A percentile compares a stretch with the other conserved stretches of the same genome.
These are phyloP conservation scores for Melampsora abietis-canadensis DNA, from an alignment of 1,284 basidiomycete species.

Conservation along the genomic window DNA sequence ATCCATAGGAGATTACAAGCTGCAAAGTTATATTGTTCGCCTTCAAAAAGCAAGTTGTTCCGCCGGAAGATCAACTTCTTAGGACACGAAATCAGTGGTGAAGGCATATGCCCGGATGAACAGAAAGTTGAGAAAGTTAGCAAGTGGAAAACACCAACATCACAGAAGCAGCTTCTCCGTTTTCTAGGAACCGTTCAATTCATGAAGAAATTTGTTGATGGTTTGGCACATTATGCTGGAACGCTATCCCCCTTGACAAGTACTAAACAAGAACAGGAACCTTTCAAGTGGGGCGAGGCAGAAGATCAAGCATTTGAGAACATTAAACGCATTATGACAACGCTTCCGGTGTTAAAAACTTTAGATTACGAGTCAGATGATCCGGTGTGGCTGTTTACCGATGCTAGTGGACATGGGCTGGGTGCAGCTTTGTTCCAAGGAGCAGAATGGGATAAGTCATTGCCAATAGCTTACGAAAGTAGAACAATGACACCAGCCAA, in stretches of 20 bases:
- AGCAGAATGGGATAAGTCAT: background rate
- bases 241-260: constrained; percentile 54
- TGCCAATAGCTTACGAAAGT: background rate
- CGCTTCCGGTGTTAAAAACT: background rate
- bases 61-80: constrained; percentile 51
- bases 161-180: constrained; percentile 50
- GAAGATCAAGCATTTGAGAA: constrained; percentile 5
- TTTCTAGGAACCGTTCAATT: constrained; percentile 57
- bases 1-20: background rate
- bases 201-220: constrained; percentile 54
- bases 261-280: constrained; percentile 42
- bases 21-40: background rate
- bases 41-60: constrained; percentile 51
- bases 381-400: constrained; percentile 7
- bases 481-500: background rate
- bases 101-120: constrained; percentile 53
- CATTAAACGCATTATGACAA: constrained; percentile 10
- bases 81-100: constrained; percentile 53
- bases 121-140: constrained; percentile 53
- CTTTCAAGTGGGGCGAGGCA: background rate
- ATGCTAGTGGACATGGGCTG: constrained; percentile 13
- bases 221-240: constrained; percentile 52
- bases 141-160: constrained; percentile 53
- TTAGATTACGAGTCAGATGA: background rate
- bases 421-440: constrained; percentile 6